phyloP scores from a whole-genome alignment of 2,329 filamentous ascomycete species.

The Daldinia sp. region DNA sequence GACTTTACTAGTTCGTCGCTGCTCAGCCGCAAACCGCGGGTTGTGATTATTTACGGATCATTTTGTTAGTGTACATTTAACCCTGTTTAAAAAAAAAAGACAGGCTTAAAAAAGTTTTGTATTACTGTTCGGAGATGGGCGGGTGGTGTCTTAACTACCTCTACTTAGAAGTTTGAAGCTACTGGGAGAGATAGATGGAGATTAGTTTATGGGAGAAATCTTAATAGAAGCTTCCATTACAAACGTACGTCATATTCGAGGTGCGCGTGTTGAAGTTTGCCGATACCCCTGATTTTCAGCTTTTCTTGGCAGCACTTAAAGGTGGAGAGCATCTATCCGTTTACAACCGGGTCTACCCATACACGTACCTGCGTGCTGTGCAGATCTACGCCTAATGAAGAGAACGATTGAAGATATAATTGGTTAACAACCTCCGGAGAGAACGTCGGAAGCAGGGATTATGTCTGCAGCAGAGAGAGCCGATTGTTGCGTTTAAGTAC shows the following conservation, averaged over 20 bases:
- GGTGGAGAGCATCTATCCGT: neutral
- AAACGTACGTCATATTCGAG: neutral
- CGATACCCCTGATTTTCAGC: conserved; percentile 18
- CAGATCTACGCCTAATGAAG: neutral
- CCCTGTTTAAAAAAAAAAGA: neutral
- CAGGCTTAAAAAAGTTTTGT: neutral
- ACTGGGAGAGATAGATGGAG: neutral
- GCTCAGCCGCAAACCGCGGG: neutral
- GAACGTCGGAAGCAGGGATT: neutral
- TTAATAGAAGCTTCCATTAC: neutral
- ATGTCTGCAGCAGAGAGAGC: neutral
- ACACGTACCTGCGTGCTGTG: neutral
- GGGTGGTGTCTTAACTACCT: neutral
- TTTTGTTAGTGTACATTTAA: neutral
- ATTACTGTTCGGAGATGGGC: neutral
- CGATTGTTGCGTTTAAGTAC: neutral
- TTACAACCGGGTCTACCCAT: neutral
- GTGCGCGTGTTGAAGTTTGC: neutral
- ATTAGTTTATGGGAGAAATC: neutral
- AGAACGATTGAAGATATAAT: neutral
- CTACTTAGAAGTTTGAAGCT: neutral
- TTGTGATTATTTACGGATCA: neutral
- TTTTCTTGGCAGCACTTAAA: conserved; percentile 25
- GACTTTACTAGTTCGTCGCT: neutral
- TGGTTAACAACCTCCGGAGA: neutral